Evolutionary conservation across 495 filamentous ascomycete genomes (phyloP).

Genomic region (Penicillium cinerascens): DNA sequence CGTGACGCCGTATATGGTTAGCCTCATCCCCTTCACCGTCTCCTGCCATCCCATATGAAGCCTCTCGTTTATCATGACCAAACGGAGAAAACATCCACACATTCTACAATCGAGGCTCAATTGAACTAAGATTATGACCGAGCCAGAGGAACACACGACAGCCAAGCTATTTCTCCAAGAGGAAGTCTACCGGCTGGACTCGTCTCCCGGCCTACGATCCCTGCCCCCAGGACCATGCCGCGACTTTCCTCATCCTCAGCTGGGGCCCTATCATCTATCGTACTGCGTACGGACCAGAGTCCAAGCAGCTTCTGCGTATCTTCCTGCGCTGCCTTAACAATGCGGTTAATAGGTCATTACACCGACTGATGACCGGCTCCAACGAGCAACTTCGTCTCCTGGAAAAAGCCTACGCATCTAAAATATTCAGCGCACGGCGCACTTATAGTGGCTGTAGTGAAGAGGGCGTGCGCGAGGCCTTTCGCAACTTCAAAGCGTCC

Average conservation of each 20-base stretch:
- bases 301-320: constrained; percentile 15
- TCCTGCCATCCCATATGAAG: background rate
- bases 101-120: background rate
- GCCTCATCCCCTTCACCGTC: background rate
- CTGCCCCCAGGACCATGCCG: constrained; percentile 23
- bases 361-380: constrained; percentile 19
- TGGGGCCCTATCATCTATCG: constrained; percentile 32
- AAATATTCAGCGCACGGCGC: constrained; percentile 19
- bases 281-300: constrained; percentile 24
- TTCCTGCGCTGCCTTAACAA: constrained; percentile 28
- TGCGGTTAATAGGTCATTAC: constrained; percentile 17
- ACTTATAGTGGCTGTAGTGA: constrained; percentile 14
- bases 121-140: background rate
- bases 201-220: constrained; percentile 24
- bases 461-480: constrained; percentile 17
- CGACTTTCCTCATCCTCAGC: constrained; percentile 27
- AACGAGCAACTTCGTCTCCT: constrained; percentile 15
- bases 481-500: constrained; percentile 29
- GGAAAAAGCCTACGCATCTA: constrained; percentile 22
- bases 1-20: constrained; percentile 2
- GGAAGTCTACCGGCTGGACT: constrained; percentile 28
- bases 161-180: constrained; percentile 24
- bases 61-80: background rate
- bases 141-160: constrained; percentile 3
- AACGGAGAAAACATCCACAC: background rate